Conservation (phyloP, 108 stramenopile species). For the Conticribra guillardii region DNA sequence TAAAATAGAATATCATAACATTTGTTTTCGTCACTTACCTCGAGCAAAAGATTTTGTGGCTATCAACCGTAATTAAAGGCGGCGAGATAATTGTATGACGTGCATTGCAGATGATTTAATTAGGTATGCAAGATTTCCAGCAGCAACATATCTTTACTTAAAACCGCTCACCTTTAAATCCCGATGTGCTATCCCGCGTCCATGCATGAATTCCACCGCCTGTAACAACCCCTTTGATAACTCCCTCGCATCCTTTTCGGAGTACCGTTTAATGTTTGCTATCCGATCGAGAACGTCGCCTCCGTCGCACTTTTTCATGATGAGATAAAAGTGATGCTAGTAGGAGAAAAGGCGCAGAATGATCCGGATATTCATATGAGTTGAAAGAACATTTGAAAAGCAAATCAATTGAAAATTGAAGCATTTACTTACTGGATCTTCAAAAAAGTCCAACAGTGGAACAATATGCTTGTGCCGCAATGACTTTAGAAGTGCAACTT, state of each 20-base stretch:
- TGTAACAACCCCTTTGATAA: slow-evolving; percentile 68
- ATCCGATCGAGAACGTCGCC: slow-evolving; percentile 98
- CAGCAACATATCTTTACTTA: too few species aligned
- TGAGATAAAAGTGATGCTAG: slow-evolving; percentile 80
- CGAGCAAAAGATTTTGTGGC: slow-evolving; percentile 93
- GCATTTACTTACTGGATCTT: slow-evolving; percentile 61
- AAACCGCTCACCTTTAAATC: slow-evolving; percentile 86
- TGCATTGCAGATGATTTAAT: neutral
- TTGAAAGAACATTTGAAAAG: neutral
- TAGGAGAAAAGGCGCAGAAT: neutral
- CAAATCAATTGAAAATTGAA: neutral
- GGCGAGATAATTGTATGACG: neutral
- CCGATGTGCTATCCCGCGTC: slow-evolving; percentile 86
- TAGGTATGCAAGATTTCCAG: too few species aligned
- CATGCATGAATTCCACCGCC: slow-evolving; percentile 88
- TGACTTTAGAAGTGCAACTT: slow-evolving; percentile 73
- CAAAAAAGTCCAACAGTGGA: slow-evolving; percentile 88
- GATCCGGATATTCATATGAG: neutral
- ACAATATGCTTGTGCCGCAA: slow-evolving; percentile 80
- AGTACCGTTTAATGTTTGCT: slow-evolving; percentile 81
- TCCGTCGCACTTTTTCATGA: slow-evolving; percentile 90
- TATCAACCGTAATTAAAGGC: slow-evolving; percentile 21
- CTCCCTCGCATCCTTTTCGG: slow-evolving; percentile 94
- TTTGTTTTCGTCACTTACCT: slow-evolving; percentile 36
- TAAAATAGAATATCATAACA: slow-evolving; percentile 8